Evolutionary conservation across 129 eudicot genomes (phyloP), one percentile per base, ranked within the genome.

Genomic region (Flaveria ramosissima): DNA sequence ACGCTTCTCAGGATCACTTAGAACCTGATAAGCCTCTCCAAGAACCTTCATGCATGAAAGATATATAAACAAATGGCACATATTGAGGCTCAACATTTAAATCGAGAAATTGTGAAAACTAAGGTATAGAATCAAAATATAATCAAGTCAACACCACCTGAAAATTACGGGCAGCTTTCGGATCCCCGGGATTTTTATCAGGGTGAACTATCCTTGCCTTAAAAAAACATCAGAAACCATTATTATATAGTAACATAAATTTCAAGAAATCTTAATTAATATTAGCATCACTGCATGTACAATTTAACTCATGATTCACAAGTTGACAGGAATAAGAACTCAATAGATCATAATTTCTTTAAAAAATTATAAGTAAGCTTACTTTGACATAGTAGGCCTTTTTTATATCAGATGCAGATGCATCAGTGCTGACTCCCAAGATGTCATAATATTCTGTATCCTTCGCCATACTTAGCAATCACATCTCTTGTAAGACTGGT

Each of bases 1-100:
- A 85, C 97, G 98, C 83, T 93, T 88, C 60, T 88, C 89, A 71
- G 97, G 89, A 78, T 93, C 97, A 81, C 98, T 93, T 68, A 93
- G 78, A 71, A 93, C 87, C 88, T 93, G 96, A 89, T 93, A 93
- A 74, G 97, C 97, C 85, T 93, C 97, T 78, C 92, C 97, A 70
- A 93, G 97, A 32, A 81, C 91, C 97, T 93, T 53, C 56, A 76
- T 45, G 74, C 45, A 75, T 42, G 27, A 62, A 74, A 57, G 68
- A 23, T 7, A 23, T 9, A 41, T 13, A 62, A n/a, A 63, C 17
- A 66, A 45, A 51, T 50, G 59, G 4, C 60, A 66, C 10, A 70
- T 19, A 55, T 74, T 68, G 43, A 75, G 68, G 45, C 15, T 14
- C 72, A 19, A 71, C 13, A 74, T 36, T 48, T 17, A 68, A 69